Evolutionary conservation across 2,329 filamentous ascomycete genomes (phyloP).

Genomic region (Claviceps sp.): DNA sequence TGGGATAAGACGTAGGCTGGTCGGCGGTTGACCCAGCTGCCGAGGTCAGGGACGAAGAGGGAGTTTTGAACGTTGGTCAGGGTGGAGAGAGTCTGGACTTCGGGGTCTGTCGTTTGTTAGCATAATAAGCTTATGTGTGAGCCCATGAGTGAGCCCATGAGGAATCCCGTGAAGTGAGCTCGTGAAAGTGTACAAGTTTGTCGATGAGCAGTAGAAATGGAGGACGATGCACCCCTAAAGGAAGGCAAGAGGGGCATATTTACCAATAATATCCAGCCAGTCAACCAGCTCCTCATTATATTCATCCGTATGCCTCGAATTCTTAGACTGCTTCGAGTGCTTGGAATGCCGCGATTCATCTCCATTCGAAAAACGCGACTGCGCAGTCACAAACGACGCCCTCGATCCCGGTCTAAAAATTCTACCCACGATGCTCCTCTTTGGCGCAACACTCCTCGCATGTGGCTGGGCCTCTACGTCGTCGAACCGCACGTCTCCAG

Average conservation of each 20-base stretch:
- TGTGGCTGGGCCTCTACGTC: not conserved
- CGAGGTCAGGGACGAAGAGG: conserved; percentile 73
- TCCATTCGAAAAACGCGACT: conserved; percentile 1
- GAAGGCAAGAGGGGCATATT: not conserved
- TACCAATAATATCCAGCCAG: conserved; percentile 27
- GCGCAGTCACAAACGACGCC: not conserved
- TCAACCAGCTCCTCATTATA: conserved; percentile 26
- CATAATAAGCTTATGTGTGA: too few relatives aligned
- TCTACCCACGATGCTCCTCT: conserved; percentile 4
- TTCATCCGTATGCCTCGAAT: conserved; percentile 16
- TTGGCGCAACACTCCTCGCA: conserved; percentile 1
- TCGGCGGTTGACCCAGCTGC: conserved; percentile 58
- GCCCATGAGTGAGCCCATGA: too few relatives aligned
- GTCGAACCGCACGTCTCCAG: not conserved
- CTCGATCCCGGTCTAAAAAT: conserved; percentile 2
- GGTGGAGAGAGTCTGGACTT: conserved; percentile 70
- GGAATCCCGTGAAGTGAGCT: not conserved
- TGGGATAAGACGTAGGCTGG: conserved; percentile 64
- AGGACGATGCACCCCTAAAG: not conserved
- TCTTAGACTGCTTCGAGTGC: too few relatives aligned
- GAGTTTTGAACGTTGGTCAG: conserved; percentile 86
- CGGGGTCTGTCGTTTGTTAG: conserved; percentile 46
- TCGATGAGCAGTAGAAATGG: not conserved
- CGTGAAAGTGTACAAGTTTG: not conserved
- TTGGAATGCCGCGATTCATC: not conserved